phyloP scores from a whole-genome alignment of 2,329 filamentous ascomycete genomes.

The Hypocrella siamensis region DNA sequence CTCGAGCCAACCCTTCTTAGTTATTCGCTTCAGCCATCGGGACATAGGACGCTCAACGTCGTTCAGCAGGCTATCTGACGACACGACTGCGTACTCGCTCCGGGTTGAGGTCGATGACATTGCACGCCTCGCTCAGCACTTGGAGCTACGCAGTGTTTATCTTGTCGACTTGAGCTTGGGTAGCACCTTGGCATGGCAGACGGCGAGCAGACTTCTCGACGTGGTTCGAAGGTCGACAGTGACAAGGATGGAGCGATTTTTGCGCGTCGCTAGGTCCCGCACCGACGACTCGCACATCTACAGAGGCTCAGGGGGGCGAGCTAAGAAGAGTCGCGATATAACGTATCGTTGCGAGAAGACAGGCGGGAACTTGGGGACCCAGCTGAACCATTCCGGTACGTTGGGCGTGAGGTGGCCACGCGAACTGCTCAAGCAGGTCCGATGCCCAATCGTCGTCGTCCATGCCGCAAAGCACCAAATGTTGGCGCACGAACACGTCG shows the following conservation, averaged over 20 bases:
- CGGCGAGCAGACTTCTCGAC: conserved; percentile 3
- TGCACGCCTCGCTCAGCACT: conserved; percentile 12
- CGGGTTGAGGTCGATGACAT: conserved; percentile 12
- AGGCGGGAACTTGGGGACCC: conserved; percentile 10
- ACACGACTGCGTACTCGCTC: conserved; percentile 8
- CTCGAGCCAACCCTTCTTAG: neutral
- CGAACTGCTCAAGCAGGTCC: conserved; percentile 8
- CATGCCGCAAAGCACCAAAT: conserved; percentile 14
- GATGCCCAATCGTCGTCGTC: conserved; percentile 12
- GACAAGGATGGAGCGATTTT: conserved; percentile 3
- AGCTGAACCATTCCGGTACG: conserved; percentile 12
- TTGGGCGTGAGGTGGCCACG: conserved; percentile 10
- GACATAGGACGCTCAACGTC: neutral
- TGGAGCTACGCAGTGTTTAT: conserved; percentile 8
- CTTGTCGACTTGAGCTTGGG: conserved; percentile 13
- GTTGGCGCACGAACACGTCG: conserved; percentile 11
- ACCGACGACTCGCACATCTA: conserved; percentile 1
- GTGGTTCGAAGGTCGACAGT: conserved; percentile 11
- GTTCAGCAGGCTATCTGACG: neutral
- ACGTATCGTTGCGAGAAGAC: conserved; percentile 8
- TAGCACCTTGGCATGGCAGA: conserved; percentile 4
- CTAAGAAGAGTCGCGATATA: conserved; percentile 5
- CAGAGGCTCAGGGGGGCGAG: no score
- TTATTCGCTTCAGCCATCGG: neutral
- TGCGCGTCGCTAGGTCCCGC: neutral